These are phyloP conservation scores for Ceratocystis variospora DNA, from an alignment of 2,329 filamentous ascomycete species.

Conservation along the genomic window DNA sequence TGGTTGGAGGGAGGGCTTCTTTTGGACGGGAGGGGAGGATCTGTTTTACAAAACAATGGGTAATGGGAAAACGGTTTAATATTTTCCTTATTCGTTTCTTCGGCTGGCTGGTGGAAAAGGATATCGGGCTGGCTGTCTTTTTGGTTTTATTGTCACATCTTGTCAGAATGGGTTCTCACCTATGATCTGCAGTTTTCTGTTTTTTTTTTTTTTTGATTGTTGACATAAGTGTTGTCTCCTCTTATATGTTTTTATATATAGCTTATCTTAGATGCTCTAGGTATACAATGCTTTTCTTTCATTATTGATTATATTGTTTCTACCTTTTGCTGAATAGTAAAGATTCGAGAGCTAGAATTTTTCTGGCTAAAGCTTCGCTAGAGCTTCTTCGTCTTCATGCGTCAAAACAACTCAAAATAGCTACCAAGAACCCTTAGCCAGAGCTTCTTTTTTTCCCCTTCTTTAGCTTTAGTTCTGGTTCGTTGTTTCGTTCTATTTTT, in stretches of 20 bases:
- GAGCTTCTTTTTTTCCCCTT: neutral
- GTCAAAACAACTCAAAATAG: no score
- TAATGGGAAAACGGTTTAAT: neutral
- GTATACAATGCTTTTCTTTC: neutral
- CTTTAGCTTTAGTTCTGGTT: neutral
- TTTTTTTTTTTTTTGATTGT: neutral
- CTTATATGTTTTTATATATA: no score
- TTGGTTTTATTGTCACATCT: neutral
- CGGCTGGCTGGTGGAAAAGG: no score
- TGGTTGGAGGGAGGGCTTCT: no score
- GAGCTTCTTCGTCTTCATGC: neutral
- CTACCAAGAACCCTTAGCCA: neutral
- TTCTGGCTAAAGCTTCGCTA: neutral
- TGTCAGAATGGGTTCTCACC: neutral
- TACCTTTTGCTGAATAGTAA: neutral
- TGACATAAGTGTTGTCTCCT: neutral
- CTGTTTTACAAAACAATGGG: no score
- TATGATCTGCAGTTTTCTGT: neutral
- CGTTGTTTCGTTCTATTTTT: neutral
- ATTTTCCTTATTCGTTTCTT: neutral
- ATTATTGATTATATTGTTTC: neutral
- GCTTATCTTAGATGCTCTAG: neutral
- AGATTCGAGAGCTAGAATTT: neutral
- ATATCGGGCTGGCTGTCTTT: neutral
- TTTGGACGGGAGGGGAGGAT: no score